A percentile compares a stretch with the other conserved stretches of the same genome.
Conservation (phyloP, 2,329 filamentous ascomycete genomes). For the Paracoccidioides lutzii region DNA sequence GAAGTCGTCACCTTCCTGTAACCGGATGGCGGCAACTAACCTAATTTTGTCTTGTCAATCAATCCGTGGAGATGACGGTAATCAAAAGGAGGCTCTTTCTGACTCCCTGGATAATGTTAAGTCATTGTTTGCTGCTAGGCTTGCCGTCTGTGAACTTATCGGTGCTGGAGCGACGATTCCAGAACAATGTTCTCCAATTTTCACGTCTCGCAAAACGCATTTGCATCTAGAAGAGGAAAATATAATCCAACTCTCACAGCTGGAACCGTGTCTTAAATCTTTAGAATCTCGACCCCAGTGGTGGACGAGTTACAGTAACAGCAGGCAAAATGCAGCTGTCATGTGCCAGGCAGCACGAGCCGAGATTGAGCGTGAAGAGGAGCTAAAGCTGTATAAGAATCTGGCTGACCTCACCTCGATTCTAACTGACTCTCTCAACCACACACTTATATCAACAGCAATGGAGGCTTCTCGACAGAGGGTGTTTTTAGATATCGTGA, state of each 20-base stretch:
- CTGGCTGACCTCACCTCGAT: slow-evolving; percentile 26
- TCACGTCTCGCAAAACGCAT: slow-evolving; percentile 23
- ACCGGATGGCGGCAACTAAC: slow-evolving; percentile 38
- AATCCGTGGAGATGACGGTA: slow-evolving; percentile 27
- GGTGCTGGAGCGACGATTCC: slow-evolving; percentile 41
- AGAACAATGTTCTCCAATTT: slow-evolving; percentile 38
- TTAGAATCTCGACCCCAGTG: slow-evolving; percentile 43
- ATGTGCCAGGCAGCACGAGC: slow-evolving; percentile 50
- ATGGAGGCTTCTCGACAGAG: slow-evolving; percentile 19
- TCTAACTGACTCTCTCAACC: slow-evolving; percentile 23
- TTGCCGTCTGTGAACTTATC: slow-evolving; percentile 51
- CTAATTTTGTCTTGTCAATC: slow-evolving; percentile 43
- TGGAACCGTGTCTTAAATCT: slow-evolving; percentile 41
- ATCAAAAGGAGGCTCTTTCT: slow-evolving; percentile 15
- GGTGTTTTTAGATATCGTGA: slow-evolving; percentile 22
- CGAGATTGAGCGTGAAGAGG: slow-evolving; percentile 42
- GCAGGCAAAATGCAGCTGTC: slow-evolving; percentile 45
- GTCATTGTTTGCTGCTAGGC: slow-evolving; percentile 47
- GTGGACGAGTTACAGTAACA: slow-evolving; percentile 55
- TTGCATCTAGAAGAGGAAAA: slow-evolving; percentile 6
- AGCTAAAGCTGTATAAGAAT: slow-evolving; percentile 28
- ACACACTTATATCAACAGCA: slow-evolving; percentile 21
- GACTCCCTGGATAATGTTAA: slow-evolving; percentile 34
- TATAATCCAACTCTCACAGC: slow-evolving; percentile 14
- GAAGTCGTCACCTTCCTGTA: slow-evolving; percentile 38